Evolutionary conservation across 352 stramenopile species (phyloP).

Genomic region (Phytophthora boehmeriae): DNA sequence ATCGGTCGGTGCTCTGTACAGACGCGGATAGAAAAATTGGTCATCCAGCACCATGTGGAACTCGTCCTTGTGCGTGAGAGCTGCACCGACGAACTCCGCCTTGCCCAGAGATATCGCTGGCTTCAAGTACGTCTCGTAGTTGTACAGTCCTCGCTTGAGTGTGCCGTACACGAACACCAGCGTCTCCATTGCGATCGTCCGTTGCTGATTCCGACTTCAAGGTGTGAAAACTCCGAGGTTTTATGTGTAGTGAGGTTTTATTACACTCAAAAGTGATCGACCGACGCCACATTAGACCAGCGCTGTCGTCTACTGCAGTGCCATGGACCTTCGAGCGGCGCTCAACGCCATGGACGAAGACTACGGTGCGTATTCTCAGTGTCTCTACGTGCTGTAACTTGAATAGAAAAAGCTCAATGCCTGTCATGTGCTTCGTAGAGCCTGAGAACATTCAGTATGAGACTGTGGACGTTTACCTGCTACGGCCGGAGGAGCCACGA

Average conservation of each 20-base stretch:
- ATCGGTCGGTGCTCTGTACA: constrained; percentile 48
- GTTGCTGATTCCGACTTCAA: background rate
- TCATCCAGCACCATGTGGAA: constrained; percentile 74
- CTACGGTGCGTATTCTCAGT: constrained; percentile 15
- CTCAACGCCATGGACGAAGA: constrained; percentile 34
- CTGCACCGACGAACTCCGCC: constrained; percentile 51
- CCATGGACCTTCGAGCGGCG: constrained; percentile 29
- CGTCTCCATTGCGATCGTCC: constrained; percentile 30
- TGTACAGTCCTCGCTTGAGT: constrained; percentile 77
- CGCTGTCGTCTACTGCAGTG: too few species aligned
- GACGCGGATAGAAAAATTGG: constrained; percentile 66
- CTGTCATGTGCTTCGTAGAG: constrained; percentile 6
- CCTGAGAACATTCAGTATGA: constrained; percentile 47
- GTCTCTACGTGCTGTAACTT: too few species aligned
- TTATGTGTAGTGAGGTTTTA: background rate
- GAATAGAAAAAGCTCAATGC: background rate
- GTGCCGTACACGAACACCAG: constrained; percentile 85
- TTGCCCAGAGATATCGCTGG: constrained; percentile 55
- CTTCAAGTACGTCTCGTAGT: constrained; percentile 71
- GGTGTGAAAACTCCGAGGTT: too few species aligned
- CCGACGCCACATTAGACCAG: background rate
- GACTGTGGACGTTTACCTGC: constrained; percentile 74
- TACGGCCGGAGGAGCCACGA: constrained; percentile 65
- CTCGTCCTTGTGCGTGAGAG: constrained; percentile 34
- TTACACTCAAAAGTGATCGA: background rate